Base-by-base conservation (phyloP, 2,329 filamentous ascomycete genomes). In the Ascochyta koolunga region DNA sequence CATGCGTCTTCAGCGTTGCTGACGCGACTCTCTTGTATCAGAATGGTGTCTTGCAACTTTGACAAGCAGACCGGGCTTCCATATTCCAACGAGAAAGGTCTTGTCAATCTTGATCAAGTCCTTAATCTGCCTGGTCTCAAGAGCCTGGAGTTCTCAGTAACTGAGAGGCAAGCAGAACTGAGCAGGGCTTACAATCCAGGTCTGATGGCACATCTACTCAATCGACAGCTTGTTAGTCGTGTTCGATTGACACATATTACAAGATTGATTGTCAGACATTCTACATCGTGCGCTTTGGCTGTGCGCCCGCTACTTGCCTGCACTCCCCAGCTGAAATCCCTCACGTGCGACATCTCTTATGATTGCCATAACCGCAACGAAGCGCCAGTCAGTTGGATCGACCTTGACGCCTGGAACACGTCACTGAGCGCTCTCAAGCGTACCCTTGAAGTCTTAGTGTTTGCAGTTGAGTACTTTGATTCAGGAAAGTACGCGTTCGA, bases 271-370 rank as follows among this genome's bases (percentile, higher is more conserved):
- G 56, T 70, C 24, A 53, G 66, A 33, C 56, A 64, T 24, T 62
- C 65, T 0, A 56, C 45, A 2, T 47, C 50, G 4, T 47, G 59
- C 8, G 31, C 50, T 2, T 29, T 45, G 4, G 43, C 39, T 15
- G 31, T 68, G 3, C 18, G 36, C 8, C 42, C 43, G 0, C 33
- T 68, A 4, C 40, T 71, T 4, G 22, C 36, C 16, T 55, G 42
- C 25, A 58, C 60, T 19, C 64, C 62, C 18, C 64, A 62, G 18
- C 53, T 71, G 8, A 48, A 46, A 5, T 64, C 62, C 5, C 54
- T 71, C 3, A 65, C 63, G 3, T 69, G 58, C 33, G 67, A 71
- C 21, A 54, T 67, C 11, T 59, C 53, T n/a, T 64, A 61, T 32
- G 58, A 67, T 21, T 38, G 50, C 19, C 48, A 54, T n/a, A 48